A percentile compares a stretch with the other conserved stretches of the same genome.
Evolutionary conservation across 805 yeast species (phyloP).

Genomic region (Hanseniaspora lachancei): DNA sequence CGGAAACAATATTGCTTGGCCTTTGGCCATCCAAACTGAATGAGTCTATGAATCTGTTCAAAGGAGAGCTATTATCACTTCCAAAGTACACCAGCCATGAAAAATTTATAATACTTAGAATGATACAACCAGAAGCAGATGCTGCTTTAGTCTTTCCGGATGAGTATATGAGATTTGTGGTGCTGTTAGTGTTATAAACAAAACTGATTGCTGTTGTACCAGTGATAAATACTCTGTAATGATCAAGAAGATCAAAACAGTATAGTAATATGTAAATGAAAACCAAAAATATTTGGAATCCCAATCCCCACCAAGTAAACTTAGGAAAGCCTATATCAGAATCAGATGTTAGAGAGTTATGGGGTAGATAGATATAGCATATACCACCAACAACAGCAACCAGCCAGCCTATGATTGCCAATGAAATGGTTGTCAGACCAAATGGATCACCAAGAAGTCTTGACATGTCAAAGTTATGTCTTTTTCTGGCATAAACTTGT

Average conservation of each 20-base stretch:
- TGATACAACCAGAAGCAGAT: constrained; percentile 83
- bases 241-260: constrained; percentile 50
- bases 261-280: constrained; percentile 37
- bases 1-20: constrained; percentile 24
- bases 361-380: constrained; percentile 23
- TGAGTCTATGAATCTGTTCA: constrained; percentile 73
- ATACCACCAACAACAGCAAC: constrained; percentile 81
- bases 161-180: constrained; percentile 65
- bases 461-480: constrained; percentile 28
- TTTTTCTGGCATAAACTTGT: constrained; percentile 10
- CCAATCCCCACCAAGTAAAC: constrained; percentile 95
- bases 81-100: constrained; percentile 85
- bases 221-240: constrained; percentile 42
- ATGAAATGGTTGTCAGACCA: constrained; percentile 66
- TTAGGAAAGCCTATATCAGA: constrained; percentile 51
- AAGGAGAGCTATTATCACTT: constrained; percentile 76
- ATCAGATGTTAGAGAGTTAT: neutral
- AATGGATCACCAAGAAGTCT: constrained; percentile 73
- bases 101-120: constrained; percentile 67
- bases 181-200: constrained; percentile 71
- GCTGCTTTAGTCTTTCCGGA: constrained; percentile 57
- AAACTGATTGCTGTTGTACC: constrained; percentile 50
- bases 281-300: constrained; percentile 53
- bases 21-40: constrained; percentile 47
- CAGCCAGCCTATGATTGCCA: constrained; percentile 71